Base-by-base conservation (phyloP, 2,329 filamentous ascomycete genomes). In the Aspergillus flavus region DNA sequence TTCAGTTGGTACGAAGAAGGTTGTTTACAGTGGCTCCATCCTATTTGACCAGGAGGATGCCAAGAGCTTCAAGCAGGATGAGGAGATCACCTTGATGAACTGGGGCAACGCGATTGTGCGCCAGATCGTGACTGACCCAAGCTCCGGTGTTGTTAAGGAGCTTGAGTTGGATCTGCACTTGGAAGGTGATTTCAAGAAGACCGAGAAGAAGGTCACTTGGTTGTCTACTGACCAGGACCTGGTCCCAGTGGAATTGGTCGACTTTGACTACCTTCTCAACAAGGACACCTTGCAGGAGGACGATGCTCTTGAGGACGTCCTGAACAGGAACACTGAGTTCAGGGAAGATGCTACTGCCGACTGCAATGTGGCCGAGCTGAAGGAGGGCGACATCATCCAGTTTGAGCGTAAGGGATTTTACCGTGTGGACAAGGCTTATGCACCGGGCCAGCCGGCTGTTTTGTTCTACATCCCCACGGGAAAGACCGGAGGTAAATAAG, bases 121-220 rank as follows among this genome's bases (percentile, higher is more conserved):
- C 57, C 79, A 79, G 72, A 80, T 82, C 67, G 83, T 86, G 55
- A 81, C 82, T 39, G 78, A 81, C 62, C 79, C 81, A 21, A 52
- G 48, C 34, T 78, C 79, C 21, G 83, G 83, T 58, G 82, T 86
- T 55, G 88, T 97, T 71, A 90, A 88, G 14, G 83, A 81, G 41
- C 84, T 97, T 45, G 90, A 91, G 62, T 84, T 95, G 59, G 92
- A 97, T 80, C 87, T 97, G n/a, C 91, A 98, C 79, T 87, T 97
- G 57, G 88, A 91, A 72, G 94, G 94, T 61, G 94, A 98, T 77
- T 92, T 98, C 78, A 97, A 96, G 84, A 90, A 92, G 75, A 98
- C 94, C 0, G 89, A 93, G 74, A 97, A 97, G 87, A 98, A 98
- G 85, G 88, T 98, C 43, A 97, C 94, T 1, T 98, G 94, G 94